phyloP scores from a whole-genome alignment of 441 rosid species.

The Mallotus japonicus region DNA sequence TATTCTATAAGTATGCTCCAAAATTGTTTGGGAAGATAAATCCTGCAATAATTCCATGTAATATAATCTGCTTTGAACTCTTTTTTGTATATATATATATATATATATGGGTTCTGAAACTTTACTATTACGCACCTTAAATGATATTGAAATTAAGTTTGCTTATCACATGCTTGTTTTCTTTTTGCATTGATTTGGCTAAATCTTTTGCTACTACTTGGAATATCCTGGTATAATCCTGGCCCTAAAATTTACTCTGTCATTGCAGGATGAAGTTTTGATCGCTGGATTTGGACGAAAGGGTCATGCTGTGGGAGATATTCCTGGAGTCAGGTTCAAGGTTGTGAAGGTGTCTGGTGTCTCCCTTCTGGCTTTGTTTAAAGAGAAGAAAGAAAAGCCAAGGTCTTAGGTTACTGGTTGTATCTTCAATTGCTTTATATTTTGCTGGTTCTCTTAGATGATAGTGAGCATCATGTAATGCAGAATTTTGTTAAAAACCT shows the following conservation, averaged over 20 bases:
- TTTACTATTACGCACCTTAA: too few species aligned
- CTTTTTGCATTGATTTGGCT: too few species aligned
- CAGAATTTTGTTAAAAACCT: background rate
- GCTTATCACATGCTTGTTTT: background rate
- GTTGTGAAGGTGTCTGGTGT: slow-evolving; percentile 79
- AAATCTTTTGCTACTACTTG: too few species aligned
- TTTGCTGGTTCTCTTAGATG: background rate
- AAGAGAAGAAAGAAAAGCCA: slow-evolving; percentile 81
- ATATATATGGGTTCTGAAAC: too few species aligned
- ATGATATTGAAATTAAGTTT: too few species aligned
- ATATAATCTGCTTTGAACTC: background rate
- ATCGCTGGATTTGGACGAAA: slow-evolving; percentile 78
- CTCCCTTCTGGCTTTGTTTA: slow-evolving; percentile 66
- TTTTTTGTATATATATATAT: too few species aligned
- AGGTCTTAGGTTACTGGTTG: slow-evolving; percentile 39
- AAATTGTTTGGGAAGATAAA: background rate
- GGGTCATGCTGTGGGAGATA: slow-evolving; percentile 81
- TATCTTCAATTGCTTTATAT: background rate
- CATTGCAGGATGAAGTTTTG: slow-evolving; percentile 63
- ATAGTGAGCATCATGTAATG: slow-evolving; percentile 1
- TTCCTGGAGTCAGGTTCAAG: slow-evolving; percentile 84
- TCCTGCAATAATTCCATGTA: background rate
- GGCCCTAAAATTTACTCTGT: background rate
- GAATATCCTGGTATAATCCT: too few species aligned
- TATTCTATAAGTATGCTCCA: too few species aligned